phyloP scores from a whole-genome alignment of 2,329 filamentous ascomycete species.

The Fusarium transvaalense region DNA sequence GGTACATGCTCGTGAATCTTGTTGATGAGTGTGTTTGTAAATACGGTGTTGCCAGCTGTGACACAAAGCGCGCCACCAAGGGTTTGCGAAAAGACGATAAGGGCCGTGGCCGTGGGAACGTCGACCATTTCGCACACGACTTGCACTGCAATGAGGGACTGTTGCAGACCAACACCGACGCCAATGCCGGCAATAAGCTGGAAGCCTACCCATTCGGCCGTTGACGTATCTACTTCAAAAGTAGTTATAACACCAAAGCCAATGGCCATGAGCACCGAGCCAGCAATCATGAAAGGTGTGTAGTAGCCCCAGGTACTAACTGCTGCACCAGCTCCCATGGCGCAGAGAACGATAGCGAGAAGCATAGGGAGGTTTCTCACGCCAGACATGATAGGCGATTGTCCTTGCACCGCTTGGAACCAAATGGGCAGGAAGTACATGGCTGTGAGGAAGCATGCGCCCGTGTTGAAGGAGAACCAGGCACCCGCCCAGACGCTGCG shows the following conservation, averaged over 20 bases:
- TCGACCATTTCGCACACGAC: slow-evolving; percentile 49
- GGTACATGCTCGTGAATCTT: slow-evolving; percentile 55
- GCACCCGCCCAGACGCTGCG: slow-evolving; percentile 55
- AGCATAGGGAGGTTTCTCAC: slow-evolving; percentile 58
- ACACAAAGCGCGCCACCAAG: slow-evolving; percentile 62
- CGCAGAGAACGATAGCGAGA: slow-evolving; percentile 53
- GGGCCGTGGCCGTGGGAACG: slow-evolving; percentile 55
- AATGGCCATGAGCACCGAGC: slow-evolving; percentile 52
- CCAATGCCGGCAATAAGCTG: slow-evolving; percentile 54
- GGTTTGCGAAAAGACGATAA: slow-evolving; percentile 52
- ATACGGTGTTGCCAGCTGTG: slow-evolving; percentile 62
- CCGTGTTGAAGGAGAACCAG: slow-evolving; percentile 56
- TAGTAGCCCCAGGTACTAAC: slow-evolving; percentile 60
- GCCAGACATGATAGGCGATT: slow-evolving; percentile 55
- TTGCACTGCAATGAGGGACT: slow-evolving; percentile 61
- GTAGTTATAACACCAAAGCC: slow-evolving; percentile 60
- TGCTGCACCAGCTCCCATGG: slow-evolving; percentile 51
- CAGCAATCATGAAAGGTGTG: slow-evolving; percentile 57
- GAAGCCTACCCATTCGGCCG: slow-evolving; percentile 59
- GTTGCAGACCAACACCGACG: slow-evolving; percentile 59
- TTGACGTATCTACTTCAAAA: slow-evolving; percentile 51
- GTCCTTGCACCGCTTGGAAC: slow-evolving; percentile 61
- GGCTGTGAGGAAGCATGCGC: slow-evolving; percentile 50
- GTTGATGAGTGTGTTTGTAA: slow-evolving; percentile 60
- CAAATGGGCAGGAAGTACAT: slow-evolving; percentile 60